These are phyloP conservation scores for Exserohilum turcica DNA, from an alignment of 2,329 filamentous ascomycete genomes.

Conservation along the genomic window DNA sequence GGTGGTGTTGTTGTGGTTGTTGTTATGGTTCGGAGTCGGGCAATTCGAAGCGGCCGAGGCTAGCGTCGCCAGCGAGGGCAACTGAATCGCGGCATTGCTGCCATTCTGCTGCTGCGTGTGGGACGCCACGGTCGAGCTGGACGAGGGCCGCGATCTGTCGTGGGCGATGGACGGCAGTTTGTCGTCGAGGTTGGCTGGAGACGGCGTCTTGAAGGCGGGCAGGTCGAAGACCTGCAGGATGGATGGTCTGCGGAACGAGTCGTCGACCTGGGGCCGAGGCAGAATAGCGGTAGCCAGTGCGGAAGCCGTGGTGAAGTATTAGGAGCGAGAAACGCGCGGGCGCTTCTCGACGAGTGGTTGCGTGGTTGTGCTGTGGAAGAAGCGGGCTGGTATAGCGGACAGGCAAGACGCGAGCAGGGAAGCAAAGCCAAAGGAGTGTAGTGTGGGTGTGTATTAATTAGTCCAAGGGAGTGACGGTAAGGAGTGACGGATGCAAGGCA, in stretches of 20 bases:
- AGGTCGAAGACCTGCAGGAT: constrained; percentile 56
- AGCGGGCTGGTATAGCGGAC: constrained; percentile 11
- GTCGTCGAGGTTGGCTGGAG: constrained; percentile 48
- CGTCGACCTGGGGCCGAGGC: constrained; percentile 64
- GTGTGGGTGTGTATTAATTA: constrained; percentile 21
- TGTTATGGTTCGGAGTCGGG: constrained; percentile 23
- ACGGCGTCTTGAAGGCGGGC: constrained; percentile 53
- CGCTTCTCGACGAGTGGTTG: constrained; percentile 34
- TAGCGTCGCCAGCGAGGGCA: constrained; percentile 64
- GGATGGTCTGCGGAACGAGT: constrained; percentile 54
- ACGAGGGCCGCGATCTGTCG: constrained; percentile 60
- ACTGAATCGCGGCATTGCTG: constrained; percentile 50
- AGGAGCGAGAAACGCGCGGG: constrained; percentile 44
- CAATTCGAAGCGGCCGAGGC: constrained; percentile 62
- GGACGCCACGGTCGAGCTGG: constrained; percentile 56
- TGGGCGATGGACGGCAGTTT: constrained; percentile 55
- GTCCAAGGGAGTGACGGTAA: constrained; percentile 25
- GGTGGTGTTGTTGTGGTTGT: no score
- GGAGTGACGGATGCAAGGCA: constrained; percentile 33
- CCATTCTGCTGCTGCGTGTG: constrained; percentile 48
- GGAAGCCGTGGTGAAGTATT: constrained; percentile 57
- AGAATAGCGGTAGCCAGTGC: constrained; percentile 63
- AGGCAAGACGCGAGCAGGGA: constrained; percentile 16
- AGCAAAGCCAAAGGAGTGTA: constrained; percentile 31
- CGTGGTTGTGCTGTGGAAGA: constrained; percentile 12